Base-by-base conservation (phyloP, 257 asterid species). In the Penstemon newberryi region DNA sequence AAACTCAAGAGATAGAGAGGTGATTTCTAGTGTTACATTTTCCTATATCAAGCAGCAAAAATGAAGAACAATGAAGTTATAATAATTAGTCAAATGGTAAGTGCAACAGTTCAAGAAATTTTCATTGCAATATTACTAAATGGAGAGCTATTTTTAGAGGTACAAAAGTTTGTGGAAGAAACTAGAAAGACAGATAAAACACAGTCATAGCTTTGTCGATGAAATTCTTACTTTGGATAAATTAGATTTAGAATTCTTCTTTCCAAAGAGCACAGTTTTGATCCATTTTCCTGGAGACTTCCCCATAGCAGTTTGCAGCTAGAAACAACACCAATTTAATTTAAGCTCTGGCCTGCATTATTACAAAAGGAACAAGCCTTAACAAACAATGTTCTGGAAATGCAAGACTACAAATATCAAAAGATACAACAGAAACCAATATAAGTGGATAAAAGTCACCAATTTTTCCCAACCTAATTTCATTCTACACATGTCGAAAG, bases 261-360 rank as follows among this genome's bases (percentile, higher is more conserved):
- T 94, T 66, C 99, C 96, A n/a, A 89, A 91, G 71, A 94, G 99
- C 13, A 89, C 91, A 19, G 88, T 69, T 82, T 91, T 94, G 85
- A 94, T 89, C 99, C 99, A 94, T 73, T 84, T 94, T 70, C 83
- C 96, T 0, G 99, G 95, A 82, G 99, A 94, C 81, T 90, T 92
- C 76, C 98, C 95, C 98, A 92, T 92, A 44, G 78, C 82, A 33
- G 71, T 40, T 70, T 65, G 62, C 75, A 60, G 68, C 68, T 60
- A 63, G 73, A 69, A 53, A 65, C 70, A 72, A 65, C 39, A 0
- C 64, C 46, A 67, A 63, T 74, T 84, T 78, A 77, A 67, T 45
- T 66, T 25, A 77, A 60, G 59, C 73, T 25, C 33, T 25, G 33
- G 33, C 89, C 89, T 81, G 83, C 81, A 77, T 4, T 59, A 66